phyloP scores from a whole-genome alignment of 1,139 yeast species.

The Geotrichum citri-aurantii region DNA sequence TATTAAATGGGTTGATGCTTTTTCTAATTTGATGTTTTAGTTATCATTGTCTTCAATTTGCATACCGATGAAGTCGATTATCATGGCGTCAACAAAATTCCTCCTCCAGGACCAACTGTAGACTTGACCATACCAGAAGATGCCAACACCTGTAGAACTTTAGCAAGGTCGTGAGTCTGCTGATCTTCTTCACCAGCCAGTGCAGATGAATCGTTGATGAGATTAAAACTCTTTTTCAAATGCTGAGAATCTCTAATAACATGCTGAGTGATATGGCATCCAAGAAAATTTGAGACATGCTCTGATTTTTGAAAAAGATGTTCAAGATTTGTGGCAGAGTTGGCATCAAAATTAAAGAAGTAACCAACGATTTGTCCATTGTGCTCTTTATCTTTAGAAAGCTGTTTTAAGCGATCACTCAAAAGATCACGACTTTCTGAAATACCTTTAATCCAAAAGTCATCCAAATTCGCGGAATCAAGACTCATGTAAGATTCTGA shows the following conservation, averaged over 20 bases:
- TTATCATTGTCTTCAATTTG: not conserved
- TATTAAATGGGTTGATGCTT: not conserved
- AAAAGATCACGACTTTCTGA: constrained; percentile 5
- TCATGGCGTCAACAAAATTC: constrained; percentile 3
- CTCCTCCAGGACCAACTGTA: constrained; percentile 14
- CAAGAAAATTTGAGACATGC: constrained; percentile 4
- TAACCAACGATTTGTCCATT: not conserved
- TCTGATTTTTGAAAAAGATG: not conserved
- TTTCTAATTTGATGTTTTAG: not conserved
- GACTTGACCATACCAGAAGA: constrained; percentile 15
- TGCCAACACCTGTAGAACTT: constrained; percentile 13
- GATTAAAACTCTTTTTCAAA: constrained; percentile 9
- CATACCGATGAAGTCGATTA: not conserved
- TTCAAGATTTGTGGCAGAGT: constrained; percentile 3
- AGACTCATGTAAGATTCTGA: not conserved
- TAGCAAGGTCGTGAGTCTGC: constrained; percentile 13
- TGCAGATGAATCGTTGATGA: constrained; percentile 16
- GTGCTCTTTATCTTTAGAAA: not conserved
- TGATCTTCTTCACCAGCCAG: constrained; percentile 5
- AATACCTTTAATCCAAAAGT: constrained; percentile 14
- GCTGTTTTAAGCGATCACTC: not conserved
- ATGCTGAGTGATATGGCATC: constrained; percentile 12
- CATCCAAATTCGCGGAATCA: constrained; percentile 5
- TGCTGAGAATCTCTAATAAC: constrained; percentile 13
- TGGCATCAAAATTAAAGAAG: constrained; percentile 11